Base-by-base conservation (phyloP, 139 green algal species). In the Coelastrella sp. region DNA sequence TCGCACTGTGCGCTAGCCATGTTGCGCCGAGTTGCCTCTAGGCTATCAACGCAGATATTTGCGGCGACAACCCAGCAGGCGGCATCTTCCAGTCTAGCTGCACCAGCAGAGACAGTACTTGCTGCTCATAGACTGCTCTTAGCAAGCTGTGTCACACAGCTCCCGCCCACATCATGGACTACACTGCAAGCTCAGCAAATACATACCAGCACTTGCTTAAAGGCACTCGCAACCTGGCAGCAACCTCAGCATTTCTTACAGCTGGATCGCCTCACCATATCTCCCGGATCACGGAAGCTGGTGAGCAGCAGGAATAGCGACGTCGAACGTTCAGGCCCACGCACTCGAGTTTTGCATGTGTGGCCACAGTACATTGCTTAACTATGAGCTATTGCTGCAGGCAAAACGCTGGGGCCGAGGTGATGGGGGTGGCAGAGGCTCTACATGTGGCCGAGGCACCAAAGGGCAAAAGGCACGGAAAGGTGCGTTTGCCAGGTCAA, bases 401-500 rank as follows among this genome's bases (percentile, higher is more conserved):
- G 59, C 85, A 17, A 95, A 93, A 3, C 91, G 94, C 0, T 78
- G 91, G 76, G 94, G 91, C 20, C 80, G 91, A 4, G 94, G 94
- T 5, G 57, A 95, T 66, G 79, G 75, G 61, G 61, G 84, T 16
- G 85, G 86, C 13, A 54, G 92, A 17, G 92, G 92, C 23, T 94
- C 93, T 58, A 94, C 94, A 57, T 91, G 88, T 14, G 94, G 94
- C 7, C 89, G 94, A 7, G 94, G 94, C 59, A 92, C 94, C 79
- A 96, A 96, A 17, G 94, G 94, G 56, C 91, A 94, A 73, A 95
- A 95, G 32, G 78, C 92, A 11, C 79, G 91, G 64, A 92, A 90
- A 58, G 83, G 83, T 87, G 71, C 58, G 74, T 71, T 71, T 71
- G 61, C 2, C 61, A 19, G 11, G 61, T 71, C 61, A 80, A 7